Evolutionary conservation across 108 stramenopile genomes (phyloP).

Genomic region (Cyclotella choctawhatcheeana): DNA sequence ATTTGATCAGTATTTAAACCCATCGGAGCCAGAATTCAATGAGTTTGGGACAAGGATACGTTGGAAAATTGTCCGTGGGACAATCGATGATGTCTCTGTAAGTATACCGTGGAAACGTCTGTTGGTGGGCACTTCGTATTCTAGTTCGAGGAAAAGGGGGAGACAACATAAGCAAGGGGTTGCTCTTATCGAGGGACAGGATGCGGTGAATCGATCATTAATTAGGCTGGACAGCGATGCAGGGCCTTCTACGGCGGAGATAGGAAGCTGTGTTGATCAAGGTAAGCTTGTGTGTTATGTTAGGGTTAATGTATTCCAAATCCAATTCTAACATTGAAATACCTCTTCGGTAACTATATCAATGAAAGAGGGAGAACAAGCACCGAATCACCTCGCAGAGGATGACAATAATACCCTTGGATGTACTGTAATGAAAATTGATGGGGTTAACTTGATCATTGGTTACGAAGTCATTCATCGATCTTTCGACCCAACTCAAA

Average conservation of each 20-base stretch:
- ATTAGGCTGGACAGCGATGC: neutral
- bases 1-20: conserved; percentile 42
- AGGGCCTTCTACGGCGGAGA: too few species aligned
- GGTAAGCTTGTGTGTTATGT: neutral
- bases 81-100: conserved; percentile 32
- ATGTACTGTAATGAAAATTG: conserved; percentile 31
- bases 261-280: neutral
- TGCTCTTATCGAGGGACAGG: conserved; percentile 4
- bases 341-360: neutral
- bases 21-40: conserved; percentile 3
- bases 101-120: conserved; percentile 46
- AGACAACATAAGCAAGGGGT: neutral
- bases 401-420: conserved; percentile 14
- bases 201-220: neutral
- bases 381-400: neutral
- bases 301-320: too few species aligned
- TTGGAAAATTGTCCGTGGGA: conserved; percentile 47
- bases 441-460: conserved; percentile 28
- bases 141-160: conserved; percentile 5
- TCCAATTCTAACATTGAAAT: neutral
- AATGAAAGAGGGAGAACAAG: neutral
- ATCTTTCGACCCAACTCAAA: conserved; percentile 12
- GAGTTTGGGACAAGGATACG: conserved; percentile 23
- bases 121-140: conserved; percentile 41
- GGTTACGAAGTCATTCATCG: conserved; percentile 43